Evolutionary conservation across 1,284 basidiomycete genomes (phyloP).

Genomic region (Fomitopsis schrenkii): DNA sequence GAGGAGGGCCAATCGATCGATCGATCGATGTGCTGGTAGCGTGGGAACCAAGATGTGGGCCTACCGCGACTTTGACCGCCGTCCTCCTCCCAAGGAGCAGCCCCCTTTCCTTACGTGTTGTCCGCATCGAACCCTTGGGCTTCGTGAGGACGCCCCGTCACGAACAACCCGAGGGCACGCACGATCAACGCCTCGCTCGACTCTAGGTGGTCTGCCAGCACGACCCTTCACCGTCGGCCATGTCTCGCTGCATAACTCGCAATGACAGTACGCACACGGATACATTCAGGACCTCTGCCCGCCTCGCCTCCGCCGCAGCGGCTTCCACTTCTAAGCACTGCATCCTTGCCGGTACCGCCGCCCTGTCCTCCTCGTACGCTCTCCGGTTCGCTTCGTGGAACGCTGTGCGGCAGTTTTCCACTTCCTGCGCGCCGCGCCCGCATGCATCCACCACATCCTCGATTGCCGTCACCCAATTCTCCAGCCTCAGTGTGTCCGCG

Average conservation of each 20-base stretch:
- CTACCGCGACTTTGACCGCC: too few relatives aligned
- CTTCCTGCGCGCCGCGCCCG: slow-evolving; percentile 8
- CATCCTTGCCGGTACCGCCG: slow-evolving; percentile 8
- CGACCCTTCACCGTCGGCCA: not conserved
- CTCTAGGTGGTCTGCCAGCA: slow-evolving; percentile 2
- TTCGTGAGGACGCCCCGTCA: too few relatives aligned
- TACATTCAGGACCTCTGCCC: slow-evolving; percentile 8
- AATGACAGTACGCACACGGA: slow-evolving; percentile 8
- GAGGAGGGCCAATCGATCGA: too few relatives aligned
- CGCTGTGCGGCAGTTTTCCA: slow-evolving; percentile 15
- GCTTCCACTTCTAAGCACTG: slow-evolving; percentile 17
- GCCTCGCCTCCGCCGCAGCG: slow-evolving; percentile 9
- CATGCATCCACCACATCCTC: slow-evolving; percentile 12
- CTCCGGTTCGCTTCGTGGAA: slow-evolving; percentile 10
- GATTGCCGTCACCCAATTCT: slow-evolving; percentile 6
- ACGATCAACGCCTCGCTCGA: slow-evolving; percentile 8
- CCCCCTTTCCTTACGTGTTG: too few relatives aligned
- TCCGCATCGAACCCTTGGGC: too few relatives aligned
- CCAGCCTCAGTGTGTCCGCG: slow-evolving; percentile 5
- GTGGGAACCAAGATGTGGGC: too few relatives aligned
- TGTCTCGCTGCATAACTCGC: not conserved
- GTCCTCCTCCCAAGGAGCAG: too few relatives aligned
- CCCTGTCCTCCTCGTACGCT: slow-evolving; percentile 4
- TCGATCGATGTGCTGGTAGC: too few relatives aligned
- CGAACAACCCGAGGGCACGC: not conserved